Conservation (phyloP, 148 eudicot genomes). For the Talinum fruticosum region DNA sequence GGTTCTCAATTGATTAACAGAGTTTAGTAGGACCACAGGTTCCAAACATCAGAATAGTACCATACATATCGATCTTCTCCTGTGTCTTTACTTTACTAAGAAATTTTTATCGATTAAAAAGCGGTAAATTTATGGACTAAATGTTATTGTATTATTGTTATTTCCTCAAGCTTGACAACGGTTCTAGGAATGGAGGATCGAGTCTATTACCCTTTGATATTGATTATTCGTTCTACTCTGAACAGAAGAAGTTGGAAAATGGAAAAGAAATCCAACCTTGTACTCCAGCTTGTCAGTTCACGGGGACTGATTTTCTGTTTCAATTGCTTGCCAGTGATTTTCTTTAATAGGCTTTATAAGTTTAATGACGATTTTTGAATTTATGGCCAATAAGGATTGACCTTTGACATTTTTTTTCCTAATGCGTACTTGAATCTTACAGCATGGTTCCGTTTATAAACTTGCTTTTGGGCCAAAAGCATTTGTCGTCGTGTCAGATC, state of each 20-base stretch:
- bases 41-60: background rate
- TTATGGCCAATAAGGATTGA: background rate
- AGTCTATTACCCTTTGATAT: background rate
- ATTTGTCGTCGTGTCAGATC: constrained; percentile 95
- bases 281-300: background rate
- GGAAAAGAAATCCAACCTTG: background rate
- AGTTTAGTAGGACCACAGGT: background rate
- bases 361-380: background rate
- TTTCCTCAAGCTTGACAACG: background rate
- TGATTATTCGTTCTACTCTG: background rate
- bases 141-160: background rate
- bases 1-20: background rate
- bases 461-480: constrained; percentile 99
- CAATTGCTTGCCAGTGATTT: background rate
- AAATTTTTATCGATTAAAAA: background rate
- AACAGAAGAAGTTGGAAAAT: background rate
- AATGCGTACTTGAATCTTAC: constrained; percentile 23
- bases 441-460: constrained; percentile 98
- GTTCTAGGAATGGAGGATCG: background rate
- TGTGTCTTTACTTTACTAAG: constrained; percentile 2
- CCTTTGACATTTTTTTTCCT: background rate
- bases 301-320: background rate
- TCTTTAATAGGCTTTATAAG: background rate
- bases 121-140: background rate
- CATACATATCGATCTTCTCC: background rate